phyloP scores from a whole-genome alignment of 345 rosid genomes.

The Aquilaria yunnanensis region DNA sequence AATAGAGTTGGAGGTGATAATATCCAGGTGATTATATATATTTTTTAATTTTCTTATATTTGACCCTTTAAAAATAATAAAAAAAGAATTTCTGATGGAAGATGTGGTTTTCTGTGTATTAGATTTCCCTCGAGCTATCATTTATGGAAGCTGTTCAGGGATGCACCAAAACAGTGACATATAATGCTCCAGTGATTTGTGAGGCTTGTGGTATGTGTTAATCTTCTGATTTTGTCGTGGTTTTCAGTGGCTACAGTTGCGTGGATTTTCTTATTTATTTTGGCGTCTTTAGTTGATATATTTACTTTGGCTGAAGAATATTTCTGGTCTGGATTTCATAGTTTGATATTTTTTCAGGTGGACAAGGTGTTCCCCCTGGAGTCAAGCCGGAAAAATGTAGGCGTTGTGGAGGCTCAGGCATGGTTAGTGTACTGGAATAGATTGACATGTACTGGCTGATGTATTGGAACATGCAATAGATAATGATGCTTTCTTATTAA shows the following conservation, averaged over 20 bases:
- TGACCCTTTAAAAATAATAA: slow-evolving; percentile 3
- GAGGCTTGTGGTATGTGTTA: slow-evolving; percentile 73
- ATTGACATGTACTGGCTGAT: not conserved
- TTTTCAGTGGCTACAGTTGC: not conserved
- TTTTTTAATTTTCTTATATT: slow-evolving; percentile 5
- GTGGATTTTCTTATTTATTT: not conserved
- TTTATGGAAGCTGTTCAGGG: slow-evolving; percentile 99
- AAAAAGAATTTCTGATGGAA: no score
- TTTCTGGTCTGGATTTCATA: not conserved
- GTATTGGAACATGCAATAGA: not conserved
- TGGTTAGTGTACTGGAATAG: slow-evolving; percentile 45
- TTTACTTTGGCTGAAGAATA: not conserved
- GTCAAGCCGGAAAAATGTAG: slow-evolving; percentile 83
- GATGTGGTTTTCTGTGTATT: slow-evolving; percentile 16
- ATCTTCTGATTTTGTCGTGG: not conserved
- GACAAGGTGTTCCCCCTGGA: slow-evolving; percentile 97
- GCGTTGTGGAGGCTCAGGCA: slow-evolving; percentile 84
- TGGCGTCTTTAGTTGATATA: no score
- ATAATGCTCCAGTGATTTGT: slow-evolving; percentile 82
- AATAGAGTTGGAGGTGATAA: slow-evolving; percentile 79
- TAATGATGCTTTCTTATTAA: not conserved
- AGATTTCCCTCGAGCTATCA: slow-evolving; percentile 84
- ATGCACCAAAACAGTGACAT: slow-evolving; percentile 73
- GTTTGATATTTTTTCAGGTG: slow-evolving; percentile 44
- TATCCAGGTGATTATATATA: slow-evolving; percentile 61